A percentile compares a stretch with the other conserved stretches of the same genome.
phyloP scores from a whole-genome alignment of 345 rosid genomes.

The Eutrema heterophyllum region DNA sequence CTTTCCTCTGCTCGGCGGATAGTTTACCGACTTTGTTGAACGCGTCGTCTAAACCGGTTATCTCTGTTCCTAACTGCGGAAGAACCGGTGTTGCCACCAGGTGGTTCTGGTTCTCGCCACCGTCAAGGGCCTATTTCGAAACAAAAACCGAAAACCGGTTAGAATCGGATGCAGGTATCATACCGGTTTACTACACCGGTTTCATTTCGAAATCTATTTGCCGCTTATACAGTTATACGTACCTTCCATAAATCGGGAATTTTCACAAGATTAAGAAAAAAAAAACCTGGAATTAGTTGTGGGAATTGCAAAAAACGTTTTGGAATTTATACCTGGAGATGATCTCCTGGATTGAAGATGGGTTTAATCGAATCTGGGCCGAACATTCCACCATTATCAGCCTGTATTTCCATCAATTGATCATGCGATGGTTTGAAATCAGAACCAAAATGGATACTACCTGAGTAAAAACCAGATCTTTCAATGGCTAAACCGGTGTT shows the following conservation, averaged over 20 bases:
- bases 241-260: neutral
- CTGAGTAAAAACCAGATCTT: slow-evolving; percentile 41
- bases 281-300: neutral
- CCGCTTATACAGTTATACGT: neutral
- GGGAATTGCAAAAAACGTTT: neutral
- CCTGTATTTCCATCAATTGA: slow-evolving; percentile 63
- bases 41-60: slow-evolving; percentile 71
- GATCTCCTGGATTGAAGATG: slow-evolving; percentile 50
- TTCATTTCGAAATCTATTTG: neutral
- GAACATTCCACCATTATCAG: slow-evolving; percentile 58
- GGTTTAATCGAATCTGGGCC: slow-evolving; percentile 45
- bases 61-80: slow-evolving; percentile 29
- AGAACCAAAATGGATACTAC: slow-evolving; percentile 40
- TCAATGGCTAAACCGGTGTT: slow-evolving; percentile 41
- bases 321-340: slow-evolving; percentile 36
- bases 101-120: slow-evolving; percentile 28
- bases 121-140: neutral
- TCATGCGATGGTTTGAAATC: slow-evolving; percentile 45
- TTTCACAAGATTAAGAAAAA: neutral
- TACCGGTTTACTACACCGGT: neutral
- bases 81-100: slow-evolving; percentile 27
- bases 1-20: slow-evolving; percentile 79
- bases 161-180: neutral
- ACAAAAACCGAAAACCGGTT: neutral
- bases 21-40: slow-evolving; percentile 69